phyloP scores from a whole-genome alignment of 345 rosid genomes.

The Alliaria petiolata region DNA sequence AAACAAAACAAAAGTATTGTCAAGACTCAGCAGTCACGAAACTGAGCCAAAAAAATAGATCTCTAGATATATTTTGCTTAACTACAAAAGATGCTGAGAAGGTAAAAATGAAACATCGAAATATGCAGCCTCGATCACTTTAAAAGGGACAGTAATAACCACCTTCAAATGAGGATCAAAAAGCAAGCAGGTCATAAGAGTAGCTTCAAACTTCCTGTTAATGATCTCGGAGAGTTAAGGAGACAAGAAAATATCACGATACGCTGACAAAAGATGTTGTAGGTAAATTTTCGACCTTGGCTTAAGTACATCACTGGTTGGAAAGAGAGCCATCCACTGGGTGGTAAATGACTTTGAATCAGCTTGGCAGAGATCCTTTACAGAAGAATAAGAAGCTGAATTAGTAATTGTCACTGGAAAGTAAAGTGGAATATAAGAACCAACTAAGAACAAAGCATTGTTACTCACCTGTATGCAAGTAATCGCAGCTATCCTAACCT shows the following conservation, averaged over 20 bases:
- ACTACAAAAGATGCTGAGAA: conserved; percentile 8
- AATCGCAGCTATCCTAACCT: conserved; percentile 80
- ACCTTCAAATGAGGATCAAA: conserved; percentile 92
- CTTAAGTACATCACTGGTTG: conserved; percentile 70
- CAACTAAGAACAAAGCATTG: conserved; percentile 3
- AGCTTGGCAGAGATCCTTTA: conserved; percentile 85
- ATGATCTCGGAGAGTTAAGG: conserved; percentile 24
- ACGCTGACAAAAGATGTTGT: background rate
- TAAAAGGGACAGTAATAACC: conserved; percentile 13
- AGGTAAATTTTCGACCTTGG: conserved; percentile 50
- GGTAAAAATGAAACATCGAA: conserved; percentile 1
- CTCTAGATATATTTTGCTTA: background rate
- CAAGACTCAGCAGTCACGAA: conserved; percentile 15
- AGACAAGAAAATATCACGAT: conserved; percentile 11
- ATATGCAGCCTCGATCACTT: background rate
- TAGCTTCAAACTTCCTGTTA: conserved; percentile 74
- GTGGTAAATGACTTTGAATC: conserved; percentile 83
- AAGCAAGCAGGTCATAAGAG: conserved; percentile 79
- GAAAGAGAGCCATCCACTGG: conserved; percentile 88
- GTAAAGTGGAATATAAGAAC: background rate
- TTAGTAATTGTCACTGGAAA: background rate
- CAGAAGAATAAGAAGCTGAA: conserved; percentile 5
- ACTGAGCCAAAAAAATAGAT: background rate
- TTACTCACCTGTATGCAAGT: conserved; percentile 69
- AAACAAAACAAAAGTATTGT: background rate